Conservation (phyloP, 129 eudicot genomes). For the Helichrysum umbraculigerum region DNA sequence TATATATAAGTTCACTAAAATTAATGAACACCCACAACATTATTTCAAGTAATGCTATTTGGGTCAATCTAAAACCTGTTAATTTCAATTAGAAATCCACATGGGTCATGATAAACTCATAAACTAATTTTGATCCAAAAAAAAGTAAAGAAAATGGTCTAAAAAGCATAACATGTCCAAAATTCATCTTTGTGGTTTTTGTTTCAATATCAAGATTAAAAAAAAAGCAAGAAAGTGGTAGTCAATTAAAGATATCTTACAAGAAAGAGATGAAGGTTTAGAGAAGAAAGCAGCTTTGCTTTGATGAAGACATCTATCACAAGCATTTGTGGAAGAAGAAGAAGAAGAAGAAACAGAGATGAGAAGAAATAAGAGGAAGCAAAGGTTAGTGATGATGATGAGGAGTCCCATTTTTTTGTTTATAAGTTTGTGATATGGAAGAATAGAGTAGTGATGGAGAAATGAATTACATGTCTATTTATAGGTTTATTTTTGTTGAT, state of each 20-base stretch:
- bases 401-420: slow-evolving; percentile 31
- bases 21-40: slow-evolving; percentile 6
- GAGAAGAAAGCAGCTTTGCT: slow-evolving; percentile 65
- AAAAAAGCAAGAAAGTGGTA: background rate
- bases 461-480: slow-evolving; percentile 26
- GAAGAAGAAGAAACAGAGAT: slow-evolving; percentile 46
- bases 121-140: background rate
- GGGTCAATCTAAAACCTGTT: slow-evolving; percentile 15
- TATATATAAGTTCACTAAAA: background rate
- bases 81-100: slow-evolving; percentile 6
- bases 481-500: slow-evolving; percentile 14
- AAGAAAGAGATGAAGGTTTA: slow-evolving; percentile 55
- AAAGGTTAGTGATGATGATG: background rate
- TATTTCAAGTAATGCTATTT: background rate
- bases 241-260: slow-evolving; percentile 36
- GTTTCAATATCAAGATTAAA: background rate
- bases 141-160: no score
- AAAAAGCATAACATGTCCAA: no score
- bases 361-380: slow-evolving; percentile 23
- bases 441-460: background rate
- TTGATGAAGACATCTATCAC: slow-evolving; percentile 66
- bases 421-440: background rate
- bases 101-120: background rate
- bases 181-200: background rate
- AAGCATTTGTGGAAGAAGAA: slow-evolving; percentile 57